Evolutionary conservation across 345 rosid species (phyloP), one percentile per base, ranked within the genome.

Genomic region (Jatropha curcas): DNA sequence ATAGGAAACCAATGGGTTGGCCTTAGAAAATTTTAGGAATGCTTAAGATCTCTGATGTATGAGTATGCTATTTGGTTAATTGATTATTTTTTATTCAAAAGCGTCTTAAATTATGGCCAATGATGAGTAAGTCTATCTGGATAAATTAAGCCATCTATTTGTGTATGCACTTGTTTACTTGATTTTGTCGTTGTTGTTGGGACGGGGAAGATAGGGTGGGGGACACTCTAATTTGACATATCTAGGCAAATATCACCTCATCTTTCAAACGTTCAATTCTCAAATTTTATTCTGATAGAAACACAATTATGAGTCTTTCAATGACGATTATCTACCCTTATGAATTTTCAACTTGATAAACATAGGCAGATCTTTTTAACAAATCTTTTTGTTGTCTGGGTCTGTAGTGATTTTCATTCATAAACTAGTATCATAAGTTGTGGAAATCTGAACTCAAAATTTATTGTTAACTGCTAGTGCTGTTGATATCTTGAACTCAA

Each of bases 381-480:
- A n/a, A n/a, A n/a, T n/a, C n/a, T n/a, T n/a, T n/a, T n/a, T n/a
- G n/a, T n/a, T n/a, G n/a, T n/a, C n/a, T n/a, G 39, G 7, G 52
- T 41, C 41, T 64, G 16, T 64, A 4, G 31, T 64, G 30, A 7
- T 22, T 12, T 64, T 41, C 28, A 13, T 41, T 24, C 6, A 16
- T 17, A 22, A 9, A 64, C 11, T 39, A 41, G 33, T 41, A 25
- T 12, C 2, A 41, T 64, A 41, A 41, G 55, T 34, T 56, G 53
- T 31, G 10, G 45, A 30, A 60, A 60, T 22, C 28, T 58, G 22
- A 34, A 41, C 1, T 64, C 31, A 19, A 39, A 58, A 52, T 5
- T 13, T 35, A 12, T 55, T 55, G 65, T 13, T 27, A 34, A 59
- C 50, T 78, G 72, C 34, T 67, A 24, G 5, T 71, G n/a, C 17